These are phyloP conservation scores for Apiospora kogelbergensis DNA, from an alignment of 2,329 filamentous ascomycete species.

Conservation along the genomic window DNA sequence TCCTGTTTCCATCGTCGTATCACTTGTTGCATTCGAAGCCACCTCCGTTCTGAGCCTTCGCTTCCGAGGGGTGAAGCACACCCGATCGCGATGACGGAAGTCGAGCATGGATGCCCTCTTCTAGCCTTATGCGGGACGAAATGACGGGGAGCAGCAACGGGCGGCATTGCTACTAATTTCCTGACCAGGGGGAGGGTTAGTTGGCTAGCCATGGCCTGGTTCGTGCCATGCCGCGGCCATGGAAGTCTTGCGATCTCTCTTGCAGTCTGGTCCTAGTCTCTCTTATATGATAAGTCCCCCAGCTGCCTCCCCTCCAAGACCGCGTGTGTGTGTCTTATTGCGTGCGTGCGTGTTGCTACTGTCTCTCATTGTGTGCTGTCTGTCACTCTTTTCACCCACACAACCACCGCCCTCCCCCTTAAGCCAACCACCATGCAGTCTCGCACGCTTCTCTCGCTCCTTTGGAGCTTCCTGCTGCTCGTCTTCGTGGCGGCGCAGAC, in stretches of 20 bases:
- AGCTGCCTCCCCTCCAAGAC: neutral
- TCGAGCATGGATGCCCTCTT: slow-evolving; percentile 6
- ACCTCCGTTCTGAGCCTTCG: neutral
- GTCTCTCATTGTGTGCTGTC: slow-evolving; percentile 13
- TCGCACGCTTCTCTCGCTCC: slow-evolving; percentile 24
- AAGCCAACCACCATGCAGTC: slow-evolving; percentile 20
- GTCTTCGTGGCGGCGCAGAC: slow-evolving; percentile 32
- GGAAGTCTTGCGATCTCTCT: slow-evolving; percentile 2
- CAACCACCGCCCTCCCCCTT: neutral
- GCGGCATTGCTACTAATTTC: slow-evolving; percentile 5
- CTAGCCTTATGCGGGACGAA: slow-evolving; percentile 21
- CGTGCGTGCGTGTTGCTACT: slow-evolving; percentile 3
- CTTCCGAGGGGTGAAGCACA: slow-evolving; percentile 12
- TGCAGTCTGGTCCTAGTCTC: neutral
- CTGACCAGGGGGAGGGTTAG: neutral
- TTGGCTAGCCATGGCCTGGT: neutral
- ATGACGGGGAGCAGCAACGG: slow-evolving; percentile 17
- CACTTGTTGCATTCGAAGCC: slow-evolving; percentile 19
- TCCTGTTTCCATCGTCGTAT: slow-evolving; percentile 15
- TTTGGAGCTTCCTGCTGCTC: slow-evolving; percentile 31
- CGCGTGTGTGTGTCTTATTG: neutral
- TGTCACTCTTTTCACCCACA: slow-evolving; percentile 18
- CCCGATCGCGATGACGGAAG: neutral
- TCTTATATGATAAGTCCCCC: slow-evolving; percentile 23
- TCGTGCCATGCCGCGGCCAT: neutral